Evolutionary conservation across 192 early-diverging fungal species (phyloP).

Genomic region (Gryganskiella cystojenkinii): DNA sequence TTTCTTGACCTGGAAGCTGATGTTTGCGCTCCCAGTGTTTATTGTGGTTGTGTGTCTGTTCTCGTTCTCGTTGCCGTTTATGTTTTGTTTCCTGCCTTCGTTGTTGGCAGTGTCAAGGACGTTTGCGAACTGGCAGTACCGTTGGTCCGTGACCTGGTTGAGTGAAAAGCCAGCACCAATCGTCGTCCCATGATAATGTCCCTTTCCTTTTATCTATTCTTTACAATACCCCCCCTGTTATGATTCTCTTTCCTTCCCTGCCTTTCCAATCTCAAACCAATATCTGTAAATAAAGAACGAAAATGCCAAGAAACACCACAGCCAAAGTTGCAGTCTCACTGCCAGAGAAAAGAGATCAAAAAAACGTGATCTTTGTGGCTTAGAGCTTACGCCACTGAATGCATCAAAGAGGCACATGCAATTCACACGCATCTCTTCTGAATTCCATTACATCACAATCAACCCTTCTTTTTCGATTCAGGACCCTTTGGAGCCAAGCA

Average conservation of each 20-base stretch:
- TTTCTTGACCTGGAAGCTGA: constrained; percentile 46
- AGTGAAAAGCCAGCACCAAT: constrained; percentile 41
- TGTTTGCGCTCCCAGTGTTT: constrained; percentile 26
- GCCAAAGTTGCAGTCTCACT: no score
- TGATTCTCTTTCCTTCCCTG: no score
- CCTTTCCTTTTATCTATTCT: not conserved
- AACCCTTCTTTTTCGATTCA: no score
- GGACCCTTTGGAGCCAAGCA: no score
- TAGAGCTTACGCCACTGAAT: not conserved
- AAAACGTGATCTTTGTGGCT: not conserved
- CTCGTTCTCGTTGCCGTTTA: constrained; percentile 17
- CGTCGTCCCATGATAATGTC: constrained; percentile 12
- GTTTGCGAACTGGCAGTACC: constrained; percentile 44
- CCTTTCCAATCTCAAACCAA: no score
- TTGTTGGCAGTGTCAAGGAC: constrained; percentile 20
- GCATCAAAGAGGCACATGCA: no score
- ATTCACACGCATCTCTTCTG: no score
- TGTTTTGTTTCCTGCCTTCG: constrained; percentile 31
- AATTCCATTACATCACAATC: no score
- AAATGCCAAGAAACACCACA: no score
- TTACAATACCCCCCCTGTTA: no score
- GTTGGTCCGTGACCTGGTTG: constrained; percentile 42
- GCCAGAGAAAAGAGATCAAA: no score
- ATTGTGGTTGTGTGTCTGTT: constrained; percentile 5
- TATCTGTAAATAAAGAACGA: no score